phyloP scores from a whole-genome alignment of 2,329 filamentous ascomycete species.

The Ceratocystis ficicola region DNA sequence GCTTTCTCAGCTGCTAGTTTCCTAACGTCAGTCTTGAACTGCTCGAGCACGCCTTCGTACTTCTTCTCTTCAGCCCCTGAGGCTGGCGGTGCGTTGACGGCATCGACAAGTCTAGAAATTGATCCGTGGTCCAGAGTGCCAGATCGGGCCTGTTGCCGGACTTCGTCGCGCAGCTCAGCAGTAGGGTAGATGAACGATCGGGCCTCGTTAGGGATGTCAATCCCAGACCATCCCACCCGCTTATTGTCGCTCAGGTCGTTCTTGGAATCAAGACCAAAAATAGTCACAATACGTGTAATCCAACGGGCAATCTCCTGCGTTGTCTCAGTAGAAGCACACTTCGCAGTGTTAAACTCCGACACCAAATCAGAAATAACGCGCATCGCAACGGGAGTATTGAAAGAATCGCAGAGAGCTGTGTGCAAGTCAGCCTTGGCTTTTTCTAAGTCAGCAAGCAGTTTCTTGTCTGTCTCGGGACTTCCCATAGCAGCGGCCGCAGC shows the following conservation, averaged over 20 bases:
- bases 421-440: conserved; percentile 45
- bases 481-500: conserved; percentile 16
- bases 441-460: conserved; percentile 35
- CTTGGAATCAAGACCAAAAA: conserved; percentile 62
- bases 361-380: conserved; percentile 65
- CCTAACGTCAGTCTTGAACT: conserved; percentile 44
- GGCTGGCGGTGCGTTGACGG: conserved; percentile 37
- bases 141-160: conserved; percentile 19
- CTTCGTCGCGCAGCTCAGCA: conserved; percentile 19
- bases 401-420: conserved; percentile 63
- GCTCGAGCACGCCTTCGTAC: conserved; percentile 31
- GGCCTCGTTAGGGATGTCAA: conserved; percentile 37
- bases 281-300: conserved; percentile 71
- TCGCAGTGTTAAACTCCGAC: conserved; percentile 36
- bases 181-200: conserved; percentile 38
- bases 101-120: conserved; percentile 35
- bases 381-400: conserved; percentile 75
- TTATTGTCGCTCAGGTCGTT: conserved; percentile 27
- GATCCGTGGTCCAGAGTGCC: conserved; percentile 37
- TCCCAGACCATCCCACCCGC: conserved; percentile 29
- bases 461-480: conserved; percentile 25
- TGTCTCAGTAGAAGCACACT: conserved; percentile 14
- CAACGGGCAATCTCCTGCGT: conserved; percentile 48
- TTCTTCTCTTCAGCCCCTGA: conserved; percentile 35
- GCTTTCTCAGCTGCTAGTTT: conserved; percentile 38